These are phyloP conservation scores for Hygrocybe coccinea DNA, from an alignment of 768 basidiomycete species.

Conservation along the genomic window DNA sequence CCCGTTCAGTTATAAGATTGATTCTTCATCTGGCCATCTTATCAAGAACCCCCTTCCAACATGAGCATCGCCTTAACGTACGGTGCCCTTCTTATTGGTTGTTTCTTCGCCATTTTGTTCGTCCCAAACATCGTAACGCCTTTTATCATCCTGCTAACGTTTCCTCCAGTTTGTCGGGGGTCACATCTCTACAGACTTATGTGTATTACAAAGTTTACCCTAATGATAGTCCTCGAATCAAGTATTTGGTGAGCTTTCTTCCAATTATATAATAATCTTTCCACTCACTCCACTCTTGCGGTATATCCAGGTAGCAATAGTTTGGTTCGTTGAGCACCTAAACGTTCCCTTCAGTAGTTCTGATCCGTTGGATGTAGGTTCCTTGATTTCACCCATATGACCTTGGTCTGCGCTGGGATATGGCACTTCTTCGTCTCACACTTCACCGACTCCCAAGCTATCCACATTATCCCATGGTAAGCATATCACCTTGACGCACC, in stretches of 20 bases:
- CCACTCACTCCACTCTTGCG: background rate
- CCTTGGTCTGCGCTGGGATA: constrained; percentile 29
- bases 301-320: constrained; percentile 1
- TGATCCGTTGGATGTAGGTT: constrained; percentile 9
- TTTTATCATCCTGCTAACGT: background rate
- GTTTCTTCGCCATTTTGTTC: constrained; percentile 21
- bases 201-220: constrained; percentile 22
- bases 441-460: constrained; percentile 21
- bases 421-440: constrained; percentile 31
- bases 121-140: background rate
- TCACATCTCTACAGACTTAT: constrained; percentile 19
- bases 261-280: too few species aligned
- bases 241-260: constrained; percentile 11
- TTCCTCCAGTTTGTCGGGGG: constrained; percentile 17
- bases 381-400: constrained; percentile 30
- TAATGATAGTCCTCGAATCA: constrained; percentile 9
- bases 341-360: too few species aligned
- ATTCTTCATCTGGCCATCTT: background rate
- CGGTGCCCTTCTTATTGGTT: constrained; percentile 24
- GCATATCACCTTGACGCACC: constrained; percentile 1
- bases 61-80: constrained; percentile 10
- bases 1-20: background rate
- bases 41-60: background rate
- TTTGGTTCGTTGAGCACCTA: constrained; percentile 9
- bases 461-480: constrained; percentile 29